Percentiles rank a stretch among this genome's conserved stretches.
These are phyloP conservation scores for Tolypocladium tropicale DNA, from an alignment of 2,329 filamentous ascomycete genomes.

Conservation along the genomic window DNA sequence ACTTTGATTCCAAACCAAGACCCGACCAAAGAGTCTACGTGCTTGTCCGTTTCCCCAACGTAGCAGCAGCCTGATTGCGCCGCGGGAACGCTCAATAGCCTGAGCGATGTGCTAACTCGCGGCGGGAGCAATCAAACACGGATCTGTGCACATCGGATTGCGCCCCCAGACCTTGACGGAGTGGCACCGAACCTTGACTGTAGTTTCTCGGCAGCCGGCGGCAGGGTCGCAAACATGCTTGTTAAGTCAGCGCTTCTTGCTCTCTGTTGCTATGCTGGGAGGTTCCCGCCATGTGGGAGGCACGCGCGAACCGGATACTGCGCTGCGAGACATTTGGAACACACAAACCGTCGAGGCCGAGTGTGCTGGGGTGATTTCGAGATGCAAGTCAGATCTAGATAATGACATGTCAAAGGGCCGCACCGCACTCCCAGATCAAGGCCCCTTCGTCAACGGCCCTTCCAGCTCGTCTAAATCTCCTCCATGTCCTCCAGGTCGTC, in stretches of 20 bases:
- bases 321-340: neutral
- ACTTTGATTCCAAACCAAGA: neutral
- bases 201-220: neutral
- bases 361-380: neutral
- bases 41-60: neutral
- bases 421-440: neutral
- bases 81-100: neutral
- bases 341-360: neutral
- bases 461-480: conserved; percentile 41
- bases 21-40: neutral
- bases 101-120: neutral
- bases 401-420: neutral
- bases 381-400: neutral
- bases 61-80: no score
- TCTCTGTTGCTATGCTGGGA: neutral
- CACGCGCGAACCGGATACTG: neutral
- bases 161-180: neutral
- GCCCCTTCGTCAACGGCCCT: neutral
- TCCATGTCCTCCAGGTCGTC: conserved; percentile 72
- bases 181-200: neutral
- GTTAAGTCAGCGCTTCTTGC: neutral
- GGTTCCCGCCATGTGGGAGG: no score
- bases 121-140: neutral
- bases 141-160: neutral
- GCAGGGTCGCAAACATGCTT: neutral